phyloP scores from a whole-genome alignment of 306 rosid species.

The Castanea mollissima region DNA sequence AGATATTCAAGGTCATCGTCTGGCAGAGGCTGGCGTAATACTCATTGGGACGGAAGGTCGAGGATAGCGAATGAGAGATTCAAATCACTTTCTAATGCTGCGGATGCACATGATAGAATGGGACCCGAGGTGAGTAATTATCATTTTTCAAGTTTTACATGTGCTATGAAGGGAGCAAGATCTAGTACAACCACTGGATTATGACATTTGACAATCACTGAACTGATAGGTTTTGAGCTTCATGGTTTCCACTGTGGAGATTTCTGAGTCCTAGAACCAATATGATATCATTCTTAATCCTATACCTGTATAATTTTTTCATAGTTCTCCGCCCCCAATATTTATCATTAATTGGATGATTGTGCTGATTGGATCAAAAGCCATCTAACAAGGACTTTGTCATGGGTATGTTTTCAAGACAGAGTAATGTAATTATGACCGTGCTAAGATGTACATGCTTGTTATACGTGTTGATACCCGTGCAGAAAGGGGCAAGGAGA shows the following conservation, averaged over 20 bases:
- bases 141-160: not conserved
- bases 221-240: too few relatives aligned
- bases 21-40: slow-evolving; percentile 8
- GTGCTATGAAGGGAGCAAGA: not conserved
- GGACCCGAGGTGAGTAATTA: not conserved
- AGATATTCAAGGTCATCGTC: slow-evolving; percentile 10
- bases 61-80: slow-evolving; percentile 1
- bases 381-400: not conserved
- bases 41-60: slow-evolving; percentile 1
- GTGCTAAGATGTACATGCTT: not conserved
- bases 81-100: not conserved
- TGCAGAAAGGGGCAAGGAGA: not conserved
- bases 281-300: too few relatives aligned
- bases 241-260: too few relatives aligned
- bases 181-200: not conserved
- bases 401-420: not conserved
- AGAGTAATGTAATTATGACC: not conserved
- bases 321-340: too few relatives aligned
- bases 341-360: not conserved
- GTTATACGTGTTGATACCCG: not conserved
- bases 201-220: not conserved
- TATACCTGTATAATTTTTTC: too few relatives aligned
- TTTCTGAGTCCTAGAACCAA: not conserved
- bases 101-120: not conserved
- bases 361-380: not conserved